Conservation (phyloP, 1,284 basidiomycete genomes). For the Ganoderma boninense region DNA sequence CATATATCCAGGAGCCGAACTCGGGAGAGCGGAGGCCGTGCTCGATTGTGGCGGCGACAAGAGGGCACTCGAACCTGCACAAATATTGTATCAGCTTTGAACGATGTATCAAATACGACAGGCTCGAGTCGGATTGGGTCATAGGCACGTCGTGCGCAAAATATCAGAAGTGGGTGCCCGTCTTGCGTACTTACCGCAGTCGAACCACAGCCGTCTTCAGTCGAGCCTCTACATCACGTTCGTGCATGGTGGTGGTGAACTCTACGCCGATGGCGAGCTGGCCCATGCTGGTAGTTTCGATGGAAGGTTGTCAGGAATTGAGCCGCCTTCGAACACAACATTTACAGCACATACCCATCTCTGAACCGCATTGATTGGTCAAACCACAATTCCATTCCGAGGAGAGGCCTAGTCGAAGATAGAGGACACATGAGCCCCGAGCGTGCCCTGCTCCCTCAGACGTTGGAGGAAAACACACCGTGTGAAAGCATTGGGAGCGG, state of each 20-base stretch:
- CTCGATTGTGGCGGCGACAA: neutral
- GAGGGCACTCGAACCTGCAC: neutral
- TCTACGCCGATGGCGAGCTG: neutral
- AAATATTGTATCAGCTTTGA: neutral
- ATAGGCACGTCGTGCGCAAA: too few species aligned
- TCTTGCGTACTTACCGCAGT: neutral
- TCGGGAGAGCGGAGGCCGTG: neutral
- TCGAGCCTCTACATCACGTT: neutral
- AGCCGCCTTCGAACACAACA: neutral
- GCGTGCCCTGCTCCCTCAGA: too few species aligned
- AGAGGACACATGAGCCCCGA: too few species aligned
- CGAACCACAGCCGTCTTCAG: neutral
- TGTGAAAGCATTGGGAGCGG: neutral
- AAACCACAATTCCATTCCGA: neutral
- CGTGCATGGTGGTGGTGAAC: neutral
- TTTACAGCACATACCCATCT: neutral
- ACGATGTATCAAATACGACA: too few species aligned
- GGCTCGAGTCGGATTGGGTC: too few species aligned
- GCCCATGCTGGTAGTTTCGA: neutral
- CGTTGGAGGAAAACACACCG: neutral
- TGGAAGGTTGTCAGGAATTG: neutral
- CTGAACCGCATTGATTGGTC: neutral
- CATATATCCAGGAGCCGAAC: conserved; percentile 6
- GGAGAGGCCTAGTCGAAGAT: neutral
- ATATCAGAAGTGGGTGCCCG: too few species aligned